These are phyloP conservation scores for Tilletia walkeri DNA, from an alignment of 1,284 basidiomycete genomes.

Conservation along the genomic window DNA sequence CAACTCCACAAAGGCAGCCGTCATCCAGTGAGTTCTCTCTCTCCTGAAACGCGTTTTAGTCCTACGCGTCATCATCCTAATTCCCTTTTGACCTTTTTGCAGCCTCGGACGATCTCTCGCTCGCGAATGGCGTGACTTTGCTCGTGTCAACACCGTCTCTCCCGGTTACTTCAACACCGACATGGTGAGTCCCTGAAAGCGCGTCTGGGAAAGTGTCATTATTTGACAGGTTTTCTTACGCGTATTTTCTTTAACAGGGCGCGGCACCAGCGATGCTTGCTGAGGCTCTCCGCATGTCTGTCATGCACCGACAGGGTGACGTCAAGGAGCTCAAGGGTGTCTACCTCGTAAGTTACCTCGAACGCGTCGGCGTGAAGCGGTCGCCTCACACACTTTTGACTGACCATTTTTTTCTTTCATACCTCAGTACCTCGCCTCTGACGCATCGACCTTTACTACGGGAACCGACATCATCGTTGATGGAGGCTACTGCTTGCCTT, in stretches of 20 bases:
- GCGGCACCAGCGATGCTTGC: slow-evolving; percentile 23
- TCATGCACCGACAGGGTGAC: slow-evolving; percentile 47
- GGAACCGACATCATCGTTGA: slow-evolving; percentile 43
- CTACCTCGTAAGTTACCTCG: slow-evolving; percentile 26
- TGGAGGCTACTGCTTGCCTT: slow-evolving; percentile 45
- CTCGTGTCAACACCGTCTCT: slow-evolving; percentile 54
- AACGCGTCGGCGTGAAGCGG: slow-evolving; percentile 59
- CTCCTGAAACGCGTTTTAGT: background rate
- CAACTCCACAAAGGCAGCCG: slow-evolving; percentile 47
- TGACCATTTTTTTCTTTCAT: background rate
- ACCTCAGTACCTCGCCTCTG: slow-evolving; percentile 34
- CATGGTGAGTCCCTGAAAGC: slow-evolving; percentile 27
- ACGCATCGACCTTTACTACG: slow-evolving; percentile 39
- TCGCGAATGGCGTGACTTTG: slow-evolving; percentile 49
- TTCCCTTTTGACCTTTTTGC: background rate
- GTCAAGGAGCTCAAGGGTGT: slow-evolving; percentile 52
- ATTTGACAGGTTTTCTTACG: background rate
- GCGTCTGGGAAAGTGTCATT: background rate
- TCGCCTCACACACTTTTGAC: too few relatives aligned
- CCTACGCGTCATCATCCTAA: too few relatives aligned
- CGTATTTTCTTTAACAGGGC: background rate
- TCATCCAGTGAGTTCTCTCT: slow-evolving; percentile 29
- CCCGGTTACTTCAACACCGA: slow-evolving; percentile 54
- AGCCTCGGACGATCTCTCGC: slow-evolving; percentile 41
- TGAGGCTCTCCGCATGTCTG: slow-evolving; percentile 39